phyloP scores from a whole-genome alignment of 306 rosid species.

The Acacia acuminata region DNA sequence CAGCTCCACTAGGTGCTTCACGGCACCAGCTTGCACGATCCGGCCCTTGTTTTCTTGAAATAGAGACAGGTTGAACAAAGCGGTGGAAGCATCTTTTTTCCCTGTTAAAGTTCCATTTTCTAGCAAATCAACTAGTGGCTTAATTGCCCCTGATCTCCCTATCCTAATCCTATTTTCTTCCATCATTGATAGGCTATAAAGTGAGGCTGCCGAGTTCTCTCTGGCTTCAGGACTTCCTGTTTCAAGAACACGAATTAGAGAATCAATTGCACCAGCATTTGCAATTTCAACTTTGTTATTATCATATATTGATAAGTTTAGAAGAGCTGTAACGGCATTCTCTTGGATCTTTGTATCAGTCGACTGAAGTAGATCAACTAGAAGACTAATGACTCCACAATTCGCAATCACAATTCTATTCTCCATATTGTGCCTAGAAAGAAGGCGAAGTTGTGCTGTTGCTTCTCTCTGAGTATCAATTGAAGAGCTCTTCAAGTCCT shows the following conservation, averaged over 20 bases:
- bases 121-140: slow-evolving; percentile 73
- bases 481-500: slow-evolving; percentile 51
- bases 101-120: slow-evolving; percentile 80
- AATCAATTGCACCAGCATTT: slow-evolving; percentile 72
- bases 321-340: slow-evolving; percentile 81
- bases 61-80: slow-evolving; percentile 78
- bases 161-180: slow-evolving; percentile 77
- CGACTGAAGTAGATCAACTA: slow-evolving; percentile 66
- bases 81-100: slow-evolving; percentile 85
- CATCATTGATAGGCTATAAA: slow-evolving; percentile 74
- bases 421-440: slow-evolving; percentile 71
- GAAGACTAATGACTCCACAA: slow-evolving; percentile 60
- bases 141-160: slow-evolving; percentile 77
- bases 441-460: slow-evolving; percentile 62
- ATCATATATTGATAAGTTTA: slow-evolving; percentile 75
- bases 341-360: slow-evolving; percentile 63
- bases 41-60: slow-evolving; percentile 74
- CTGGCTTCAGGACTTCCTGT: slow-evolving; percentile 78
- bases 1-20: slow-evolving; percentile 76
- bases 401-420: slow-evolving; percentile 74
- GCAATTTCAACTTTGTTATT: slow-evolving; percentile 74
- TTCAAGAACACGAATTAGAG: slow-evolving; percentile 73
- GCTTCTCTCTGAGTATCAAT: slow-evolving; percentile 61
- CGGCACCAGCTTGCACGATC: slow-evolving; percentile 83
- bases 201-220: slow-evolving; percentile 90